Evolutionary conservation across 345 rosid species (phyloP), one percentile per base, ranked within the genome.

Genomic region (Clarkia xantiana): DNA sequence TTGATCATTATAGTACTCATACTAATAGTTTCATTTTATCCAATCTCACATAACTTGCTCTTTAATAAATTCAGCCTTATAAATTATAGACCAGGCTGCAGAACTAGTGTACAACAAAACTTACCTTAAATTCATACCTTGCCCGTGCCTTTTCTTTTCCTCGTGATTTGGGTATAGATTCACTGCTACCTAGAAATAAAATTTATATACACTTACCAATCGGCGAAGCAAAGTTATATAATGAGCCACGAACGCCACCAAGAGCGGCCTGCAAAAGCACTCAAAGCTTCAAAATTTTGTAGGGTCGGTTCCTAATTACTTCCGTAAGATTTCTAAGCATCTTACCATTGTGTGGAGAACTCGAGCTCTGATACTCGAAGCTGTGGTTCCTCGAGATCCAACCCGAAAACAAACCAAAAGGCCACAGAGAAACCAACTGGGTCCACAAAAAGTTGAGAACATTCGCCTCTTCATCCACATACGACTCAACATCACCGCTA

Each of bases 371-470:
- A 2, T 59, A 71, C 1, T 40, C 41, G 23, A 55, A 45, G 46
- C 67, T 22, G 47, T 54, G 49, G 45, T 46, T 51, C 13, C 60
- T 18, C 18, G 42, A 59, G 0, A 62, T 36, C 80, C 75, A 73
- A n/a, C 36, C 63, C 8, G 69, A 69, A 20, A 78, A 25, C 4
- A 60, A 58, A 13, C 71, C 67, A 22, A 76, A 43, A 11, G 79
- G 73, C 64, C 74, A 22, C 2, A 57, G 16, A 23, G 62, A 57
- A 11, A 57, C 22, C 11, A 77, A 25, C 47, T 43, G 62, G 17
- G 45, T 49, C 64, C 76, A 45, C 64, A 57, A 40, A 64, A 75
- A 62, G 16, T 47, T 55, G 18, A 70, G 34, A 22, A 45, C 47
- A 10, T 52, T 53, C 4, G 66, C 13, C 20, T 72, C 71, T 38